phyloP scores from a whole-genome alignment of 768 basidiomycete genomes.

The Lactarius deliciosus region DNA sequence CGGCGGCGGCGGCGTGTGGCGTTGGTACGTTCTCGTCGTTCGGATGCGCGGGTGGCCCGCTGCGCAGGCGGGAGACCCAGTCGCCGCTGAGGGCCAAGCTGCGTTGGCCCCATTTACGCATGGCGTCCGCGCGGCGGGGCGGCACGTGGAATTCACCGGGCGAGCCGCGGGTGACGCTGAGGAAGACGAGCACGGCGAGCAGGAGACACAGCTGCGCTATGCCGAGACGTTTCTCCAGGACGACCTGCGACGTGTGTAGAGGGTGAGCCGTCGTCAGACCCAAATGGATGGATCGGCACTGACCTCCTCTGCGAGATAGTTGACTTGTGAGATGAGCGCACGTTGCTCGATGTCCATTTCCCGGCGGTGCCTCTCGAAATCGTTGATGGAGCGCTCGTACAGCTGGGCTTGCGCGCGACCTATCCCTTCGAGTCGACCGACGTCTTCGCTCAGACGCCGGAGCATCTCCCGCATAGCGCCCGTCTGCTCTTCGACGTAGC shows the following conservation, averaged over 20 bases:
- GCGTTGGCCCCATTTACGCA: conserved; percentile 56
- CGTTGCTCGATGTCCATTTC: conserved; percentile 69
- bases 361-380: conserved; percentile 67
- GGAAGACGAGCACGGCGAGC: conserved; percentile 80
- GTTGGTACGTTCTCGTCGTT: conserved; percentile 10
- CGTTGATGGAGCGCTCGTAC: conserved; percentile 60
- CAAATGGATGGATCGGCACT: background rate
- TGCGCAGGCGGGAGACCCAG: conserved; percentile 44
- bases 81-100: conserved; percentile 58
- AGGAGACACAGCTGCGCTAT: conserved; percentile 85
- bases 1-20: background rate
- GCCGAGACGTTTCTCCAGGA: conserved; percentile 85
- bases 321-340: conserved; percentile 66
- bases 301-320: conserved; percentile 81
- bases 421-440: conserved; percentile 73
- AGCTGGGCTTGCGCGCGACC: conserved; percentile 67
- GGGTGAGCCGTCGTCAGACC: background rate
- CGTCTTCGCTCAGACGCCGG: conserved; percentile 69
- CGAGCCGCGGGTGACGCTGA: conserved; percentile 81
- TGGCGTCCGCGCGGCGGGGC: conserved; percentile 32
- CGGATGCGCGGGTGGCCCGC: conserved; percentile 25
- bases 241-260: conserved; percentile 49
- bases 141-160: conserved; percentile 34
- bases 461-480: conserved; percentile 71
- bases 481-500: conserved; percentile 91